A percentile compares a stretch with the other conserved stretches of the same genome.
phyloP scores from a whole-genome alignment of 441 rosid species.

The Eruca vesicaria region DNA sequence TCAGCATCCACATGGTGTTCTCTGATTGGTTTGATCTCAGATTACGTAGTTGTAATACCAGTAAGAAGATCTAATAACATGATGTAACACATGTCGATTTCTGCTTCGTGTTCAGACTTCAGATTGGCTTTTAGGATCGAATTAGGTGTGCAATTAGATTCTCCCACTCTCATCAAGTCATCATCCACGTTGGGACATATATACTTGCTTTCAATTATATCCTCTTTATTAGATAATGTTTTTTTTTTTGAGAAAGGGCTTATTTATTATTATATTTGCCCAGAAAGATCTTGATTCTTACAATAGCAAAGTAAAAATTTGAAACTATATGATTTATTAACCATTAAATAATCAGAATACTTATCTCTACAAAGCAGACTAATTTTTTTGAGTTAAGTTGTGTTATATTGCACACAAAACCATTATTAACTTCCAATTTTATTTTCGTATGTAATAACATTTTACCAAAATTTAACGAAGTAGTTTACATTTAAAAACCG shows the following conservation, averaged over 20 bases:
- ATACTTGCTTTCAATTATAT: background rate
- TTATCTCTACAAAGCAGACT: background rate
- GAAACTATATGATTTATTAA: no score
- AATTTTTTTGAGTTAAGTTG: no score
- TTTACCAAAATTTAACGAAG: background rate
- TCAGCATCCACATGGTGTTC: conserved; percentile 22
- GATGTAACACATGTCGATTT: conserved; percentile 14
- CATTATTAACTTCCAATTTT: background rate
- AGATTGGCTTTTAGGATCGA: conserved; percentile 7
- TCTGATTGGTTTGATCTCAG: conserved; percentile 22
- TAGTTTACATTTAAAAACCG: background rate
- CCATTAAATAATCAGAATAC: background rate
- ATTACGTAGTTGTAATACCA: conserved; percentile 26
- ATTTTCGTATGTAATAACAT: background rate
- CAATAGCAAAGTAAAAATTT: no score
- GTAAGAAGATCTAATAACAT: conserved; percentile 15
- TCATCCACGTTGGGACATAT: conserved; percentile 5
- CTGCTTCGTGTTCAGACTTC: background rate
- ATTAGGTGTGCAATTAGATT: conserved; percentile 21
- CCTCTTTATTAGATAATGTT: background rate
- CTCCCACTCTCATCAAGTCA: background rate
- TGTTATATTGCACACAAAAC: background rate
- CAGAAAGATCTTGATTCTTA: background rate
- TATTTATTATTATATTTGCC: no score
- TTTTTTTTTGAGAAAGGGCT: no score